phyloP scores from a whole-genome alignment of 768 basidiomycete species.

The Russula vinacea region DNA sequence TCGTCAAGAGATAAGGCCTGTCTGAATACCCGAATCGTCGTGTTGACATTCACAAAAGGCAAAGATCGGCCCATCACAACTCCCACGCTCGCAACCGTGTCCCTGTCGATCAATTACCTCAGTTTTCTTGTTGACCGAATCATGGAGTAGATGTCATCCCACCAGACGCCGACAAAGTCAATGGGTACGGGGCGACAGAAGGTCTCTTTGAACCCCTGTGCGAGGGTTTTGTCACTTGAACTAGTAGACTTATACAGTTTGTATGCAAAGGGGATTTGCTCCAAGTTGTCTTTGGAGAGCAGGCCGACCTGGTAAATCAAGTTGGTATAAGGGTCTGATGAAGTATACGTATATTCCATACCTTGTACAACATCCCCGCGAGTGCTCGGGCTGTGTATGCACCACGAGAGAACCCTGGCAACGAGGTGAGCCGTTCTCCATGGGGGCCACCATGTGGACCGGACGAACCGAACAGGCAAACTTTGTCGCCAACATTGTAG shows the following conservation, averaged over 20 bases:
- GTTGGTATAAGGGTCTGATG: background rate
- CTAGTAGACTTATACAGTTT: conserved; percentile 61
- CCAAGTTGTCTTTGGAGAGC: conserved; percentile 60
- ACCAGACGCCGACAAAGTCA: conserved; percentile 84
- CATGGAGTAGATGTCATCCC: conserved; percentile 23
- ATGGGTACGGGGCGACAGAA: conserved; percentile 66
- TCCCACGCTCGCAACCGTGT: conserved; percentile 78
- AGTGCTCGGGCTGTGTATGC: conserved; percentile 67
- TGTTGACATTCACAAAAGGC: conserved; percentile 66
- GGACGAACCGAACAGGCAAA: conserved; percentile 64
- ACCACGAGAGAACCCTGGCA: conserved; percentile 71
- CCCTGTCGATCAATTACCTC: conserved; percentile 43
- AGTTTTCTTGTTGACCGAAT: background rate
- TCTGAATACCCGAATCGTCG: conserved; percentile 63
- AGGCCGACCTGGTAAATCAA: conserved; percentile 57
- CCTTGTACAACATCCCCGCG: conserved; percentile 69
- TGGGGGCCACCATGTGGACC: conserved; percentile 1
- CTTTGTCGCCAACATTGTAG: conserved; percentile 66
- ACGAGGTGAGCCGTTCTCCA: conserved; percentile 23
- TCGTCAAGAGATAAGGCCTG: conserved; percentile 80
- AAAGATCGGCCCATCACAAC: conserved; percentile 54
- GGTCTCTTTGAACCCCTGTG: conserved; percentile 66
- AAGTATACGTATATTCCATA: background rate
- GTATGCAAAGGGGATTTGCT: conserved; percentile 74
- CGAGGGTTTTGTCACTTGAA: conserved; percentile 43